Evolutionary conservation across 2,329 filamentous ascomycete species (phyloP).

Genomic region (Paracamarosporium sp.): DNA sequence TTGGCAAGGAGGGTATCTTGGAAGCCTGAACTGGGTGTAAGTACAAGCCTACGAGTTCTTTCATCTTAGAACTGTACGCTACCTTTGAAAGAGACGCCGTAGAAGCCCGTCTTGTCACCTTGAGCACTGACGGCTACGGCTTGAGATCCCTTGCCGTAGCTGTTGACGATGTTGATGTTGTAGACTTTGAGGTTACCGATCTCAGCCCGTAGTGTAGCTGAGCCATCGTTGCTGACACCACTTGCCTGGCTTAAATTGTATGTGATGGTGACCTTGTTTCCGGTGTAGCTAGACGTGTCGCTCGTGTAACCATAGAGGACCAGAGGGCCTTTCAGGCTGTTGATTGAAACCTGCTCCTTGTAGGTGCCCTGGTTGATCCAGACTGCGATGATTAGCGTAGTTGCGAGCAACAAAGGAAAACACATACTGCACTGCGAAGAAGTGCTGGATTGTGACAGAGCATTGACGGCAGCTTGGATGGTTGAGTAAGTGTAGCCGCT

Average conservation of each 20-base stretch:
- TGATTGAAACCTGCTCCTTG: constrained; percentile 65
- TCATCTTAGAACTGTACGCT: no score
- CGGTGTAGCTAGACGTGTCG: constrained; percentile 54
- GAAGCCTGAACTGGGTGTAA: constrained; percentile 41
- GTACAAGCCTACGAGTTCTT: not conserved
- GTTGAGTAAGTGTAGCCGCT: constrained; percentile 53
- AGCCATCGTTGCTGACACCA: constrained; percentile 60
- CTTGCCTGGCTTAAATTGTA: constrained; percentile 55
- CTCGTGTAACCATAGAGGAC: constrained; percentile 68
- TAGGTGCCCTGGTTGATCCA: constrained; percentile 69
- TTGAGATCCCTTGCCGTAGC: constrained; percentile 56
- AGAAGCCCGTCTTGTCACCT: constrained; percentile 62
- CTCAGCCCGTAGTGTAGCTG: constrained; percentile 57
- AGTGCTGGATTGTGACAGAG: constrained; percentile 61
- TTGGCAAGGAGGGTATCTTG: constrained; percentile 60
- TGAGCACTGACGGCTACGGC: constrained; percentile 62
- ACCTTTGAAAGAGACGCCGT: constrained; percentile 60
- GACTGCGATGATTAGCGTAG: constrained; percentile 42
- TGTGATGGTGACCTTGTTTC: constrained; percentile 66
- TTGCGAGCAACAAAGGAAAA: not conserved
- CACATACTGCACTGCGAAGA: constrained; percentile 55
- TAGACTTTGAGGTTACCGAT: constrained; percentile 64
- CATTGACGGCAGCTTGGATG: constrained; percentile 64
- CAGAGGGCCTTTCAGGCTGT: constrained; percentile 55
- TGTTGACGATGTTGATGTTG: constrained; percentile 64